Conservation (phyloP, 208 protist species). For the Leishmania tropica region DNA sequence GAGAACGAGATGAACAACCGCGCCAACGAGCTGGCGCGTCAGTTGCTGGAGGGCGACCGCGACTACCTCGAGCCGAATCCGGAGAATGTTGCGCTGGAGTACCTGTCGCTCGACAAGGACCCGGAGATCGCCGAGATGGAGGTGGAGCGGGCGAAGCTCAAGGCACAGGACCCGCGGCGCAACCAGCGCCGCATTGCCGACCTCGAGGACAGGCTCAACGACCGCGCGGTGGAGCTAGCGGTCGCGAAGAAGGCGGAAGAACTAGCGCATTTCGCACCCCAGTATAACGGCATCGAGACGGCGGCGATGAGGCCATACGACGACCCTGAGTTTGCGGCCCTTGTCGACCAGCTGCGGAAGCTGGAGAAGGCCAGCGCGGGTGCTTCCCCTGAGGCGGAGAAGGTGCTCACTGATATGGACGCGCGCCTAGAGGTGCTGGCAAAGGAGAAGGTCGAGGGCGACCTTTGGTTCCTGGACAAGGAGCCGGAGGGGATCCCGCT, state of each 20-base stretch:
- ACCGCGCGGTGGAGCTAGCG: slow-evolving; percentile 64
- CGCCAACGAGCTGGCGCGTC: slow-evolving; percentile 72
- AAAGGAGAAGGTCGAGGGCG: slow-evolving; percentile 65
- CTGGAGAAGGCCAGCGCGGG: slow-evolving; percentile 39
- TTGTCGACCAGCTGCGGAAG: slow-evolving; percentile 57
- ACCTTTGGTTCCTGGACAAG: slow-evolving; percentile 75
- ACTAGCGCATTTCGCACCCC: slow-evolving; percentile 43
- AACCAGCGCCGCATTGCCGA: slow-evolving; percentile 66
- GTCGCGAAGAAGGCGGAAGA: slow-evolving; percentile 64
- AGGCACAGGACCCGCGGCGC: slow-evolving; percentile 62
- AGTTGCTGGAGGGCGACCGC: slow-evolving; percentile 64
- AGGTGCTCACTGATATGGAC: slow-evolving; percentile 51
- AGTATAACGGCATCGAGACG: slow-evolving; percentile 63
- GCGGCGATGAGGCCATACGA: slow-evolving; percentile 58
- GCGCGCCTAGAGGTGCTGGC: slow-evolving; percentile 45
- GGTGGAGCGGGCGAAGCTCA: slow-evolving; percentile 71
- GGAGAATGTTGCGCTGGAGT: slow-evolving; percentile 60
- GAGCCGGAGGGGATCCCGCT: slow-evolving; percentile 71
- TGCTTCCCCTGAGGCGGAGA: slow-evolving; percentile 33
- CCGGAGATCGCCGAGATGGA: slow-evolving; percentile 63
- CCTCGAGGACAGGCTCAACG: slow-evolving; percentile 68
- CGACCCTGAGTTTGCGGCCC: slow-evolving; percentile 57
- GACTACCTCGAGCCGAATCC: slow-evolving; percentile 73
- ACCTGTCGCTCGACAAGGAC: slow-evolving; percentile 71
- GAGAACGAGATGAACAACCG: slow-evolving; percentile 83